Base-by-base conservation (phyloP, 177 flowering plant species). In the Vitis hybrid region DNA sequence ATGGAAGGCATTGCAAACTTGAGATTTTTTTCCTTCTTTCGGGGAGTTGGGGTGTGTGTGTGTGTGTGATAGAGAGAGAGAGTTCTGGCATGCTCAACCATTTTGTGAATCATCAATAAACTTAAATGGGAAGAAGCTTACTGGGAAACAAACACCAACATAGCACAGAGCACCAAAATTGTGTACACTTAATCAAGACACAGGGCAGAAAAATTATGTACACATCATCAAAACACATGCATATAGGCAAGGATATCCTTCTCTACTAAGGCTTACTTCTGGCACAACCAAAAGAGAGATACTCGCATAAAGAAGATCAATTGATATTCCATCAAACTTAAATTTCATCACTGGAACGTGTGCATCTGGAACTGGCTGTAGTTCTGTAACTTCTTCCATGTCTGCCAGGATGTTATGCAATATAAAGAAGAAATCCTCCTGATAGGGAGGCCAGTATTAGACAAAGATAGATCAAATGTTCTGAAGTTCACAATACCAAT, bases 331-430 rank as follows among this genome's bases (percentile, higher is more conserved):
- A 3, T 78, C 75, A 71, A 87, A 84, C 77, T 92, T 92, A 67
- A 92, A 88, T 71, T 86, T 92, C 95, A 92, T 87, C 19, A 92
- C 90, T 6, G 97, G 97, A 2, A 92, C 97, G 80, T 92, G 97
- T 22, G 97, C 95, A 85, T 88, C 93, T 2, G 93, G 90, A 71
- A 92, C 87, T 60, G 95, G 93, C 60, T 90, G 97, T 50, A 92
- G 79, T 65, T 90, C 95, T 0, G 86, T 79, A 13, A 92, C 90
- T 73, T 88, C 97, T 65, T 86, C 91, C 86, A 82, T 86, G 31
- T 77, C 86, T 53, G 81, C 82, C 68, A 92, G 74, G 9, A 82
- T 88, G 58, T 80, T 69, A 77, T 86, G 90, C 77, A 92, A 81
- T 51, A 79, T 63, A 57, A 77, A 72, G 68, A 92, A 92, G 71